phyloP scores from a whole-genome alignment of 2,329 filamentous ascomycete species.

The Stromatinia cepivora region DNA sequence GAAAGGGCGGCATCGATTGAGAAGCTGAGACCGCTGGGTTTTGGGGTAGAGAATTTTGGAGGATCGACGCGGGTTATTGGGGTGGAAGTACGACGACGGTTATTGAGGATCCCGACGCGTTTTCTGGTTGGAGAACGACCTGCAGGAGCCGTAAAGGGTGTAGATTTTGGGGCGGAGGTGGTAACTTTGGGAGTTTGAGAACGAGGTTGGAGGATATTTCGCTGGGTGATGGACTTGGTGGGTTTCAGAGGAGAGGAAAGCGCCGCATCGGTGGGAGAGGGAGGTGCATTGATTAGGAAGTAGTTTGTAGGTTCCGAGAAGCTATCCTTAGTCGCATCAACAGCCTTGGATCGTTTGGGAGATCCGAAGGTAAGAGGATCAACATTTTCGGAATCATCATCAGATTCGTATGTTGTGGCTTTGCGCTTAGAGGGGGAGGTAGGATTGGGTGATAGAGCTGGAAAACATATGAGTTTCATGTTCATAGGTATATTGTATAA shows the following conservation, averaged over 20 bases:
- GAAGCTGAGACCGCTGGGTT: slow-evolving; percentile 60
- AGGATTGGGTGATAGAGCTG: slow-evolving; percentile 25
- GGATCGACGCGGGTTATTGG: slow-evolving; percentile 70
- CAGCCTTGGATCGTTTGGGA: slow-evolving; percentile 50
- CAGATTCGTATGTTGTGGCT: slow-evolving; percentile 47
- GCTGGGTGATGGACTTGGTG: slow-evolving; percentile 26
- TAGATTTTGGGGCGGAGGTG: slow-evolving; percentile 47
- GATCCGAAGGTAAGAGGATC: slow-evolving; percentile 54
- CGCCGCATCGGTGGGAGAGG: slow-evolving; percentile 37
- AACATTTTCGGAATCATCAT: slow-evolving; percentile 62
- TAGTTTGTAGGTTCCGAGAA: slow-evolving; percentile 24
- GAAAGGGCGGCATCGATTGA: slow-evolving; percentile 82
- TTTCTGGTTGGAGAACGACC: slow-evolving; percentile 81
- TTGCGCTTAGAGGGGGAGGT: slow-evolving; percentile 54
- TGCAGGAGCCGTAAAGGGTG: slow-evolving; percentile 66
- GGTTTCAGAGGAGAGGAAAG: slow-evolving; percentile 32
- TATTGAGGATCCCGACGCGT: slow-evolving; percentile 66
- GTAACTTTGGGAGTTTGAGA: slow-evolving; percentile 52
- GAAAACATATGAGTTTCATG: slow-evolving; percentile 33
- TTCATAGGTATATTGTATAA: slow-evolving; percentile 1
- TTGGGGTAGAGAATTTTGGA: slow-evolving; percentile 54
- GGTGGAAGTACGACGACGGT: slow-evolving; percentile 60
- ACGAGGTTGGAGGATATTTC: slow-evolving; percentile 53
- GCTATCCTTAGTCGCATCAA: slow-evolving; percentile 11
- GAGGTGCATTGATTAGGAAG: slow-evolving; percentile 40